Evolutionary conservation across 192 early-diverging fungal species (phyloP), one percentile per base, ranked within the genome.

Genomic region (Powellomyces hirtus): DNA sequence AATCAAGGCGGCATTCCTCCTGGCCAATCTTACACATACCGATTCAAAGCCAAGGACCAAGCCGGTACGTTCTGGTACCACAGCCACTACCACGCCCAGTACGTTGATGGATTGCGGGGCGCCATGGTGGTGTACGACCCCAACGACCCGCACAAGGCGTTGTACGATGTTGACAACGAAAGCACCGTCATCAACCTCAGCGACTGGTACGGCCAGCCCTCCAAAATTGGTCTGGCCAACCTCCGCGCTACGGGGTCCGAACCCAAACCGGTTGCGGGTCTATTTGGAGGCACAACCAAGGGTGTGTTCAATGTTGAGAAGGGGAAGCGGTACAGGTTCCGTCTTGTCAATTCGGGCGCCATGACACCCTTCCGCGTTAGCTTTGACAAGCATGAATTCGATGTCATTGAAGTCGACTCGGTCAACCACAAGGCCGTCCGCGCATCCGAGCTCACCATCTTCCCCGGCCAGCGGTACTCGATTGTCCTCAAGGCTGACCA

Each of bases 31-130:
- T 87, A 89, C 71, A 89, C 88, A 0, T 94, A 94, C 70, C 79
- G 76, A 6, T 86, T 89, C 64, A 75, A 76, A 4, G 70, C 84
- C 50, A 20, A 42, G 18, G 70, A 71, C 42, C 92, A 95, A 62
- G 81, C 81, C 20, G 94, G 94, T 40, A 93, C 91, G 13, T 93
- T 88, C 77, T 95, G 94, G 94, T 84, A 89, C 59, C 92, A 93
- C 70, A 74, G 83, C 42, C 92, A 93, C 68, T 84, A 66, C 67
- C 70, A 72, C 40, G 66, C 46, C n/a, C 88, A 92, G 73, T 93
- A 93, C 74, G 84, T 89, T 50, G 90, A 94, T 59, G 93, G 91
- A 31, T 75, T 92, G 42, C 80, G 89, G 37, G 81, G 79, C 1
- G 84, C 91, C 13, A 62, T 94, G 26, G 85, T 94, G 36, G 76